Percentiles rank a stretch among this genome's conserved stretches.
Evolutionary conservation across 768 basidiomycete genomes (phyloP).

Genomic region (Psilocybe azurescens): DNA sequence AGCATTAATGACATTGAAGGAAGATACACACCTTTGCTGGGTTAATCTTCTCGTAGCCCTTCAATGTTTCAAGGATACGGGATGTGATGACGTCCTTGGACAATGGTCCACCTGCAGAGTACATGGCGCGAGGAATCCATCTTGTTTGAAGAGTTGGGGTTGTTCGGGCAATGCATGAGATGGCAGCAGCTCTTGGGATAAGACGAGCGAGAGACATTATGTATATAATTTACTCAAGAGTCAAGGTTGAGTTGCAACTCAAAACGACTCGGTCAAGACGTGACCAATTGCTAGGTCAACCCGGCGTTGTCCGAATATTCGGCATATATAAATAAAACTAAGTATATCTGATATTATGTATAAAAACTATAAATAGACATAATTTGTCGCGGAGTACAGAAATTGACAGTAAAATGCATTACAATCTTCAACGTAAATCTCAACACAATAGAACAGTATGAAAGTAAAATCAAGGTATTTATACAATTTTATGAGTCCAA

Average conservation of each 20-base stretch:
- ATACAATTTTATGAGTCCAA: not conserved
- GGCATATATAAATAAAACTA: not conserved
- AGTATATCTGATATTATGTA: conserved; percentile 3
- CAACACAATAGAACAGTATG: too few relatives aligned
- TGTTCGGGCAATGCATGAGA: conserved; percentile 46
- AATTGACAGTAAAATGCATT: not conserved
- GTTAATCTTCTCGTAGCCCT: conserved; percentile 90
- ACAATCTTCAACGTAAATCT: not conserved
- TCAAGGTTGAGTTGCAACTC: conserved; percentile 2
- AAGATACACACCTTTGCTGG: conserved; percentile 58
- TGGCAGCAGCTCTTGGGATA: conserved; percentile 47
- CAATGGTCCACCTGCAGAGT: conserved; percentile 71
- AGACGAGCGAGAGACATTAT: conserved; percentile 64
- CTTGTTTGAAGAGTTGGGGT: conserved; percentile 37
- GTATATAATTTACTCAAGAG: conserved; percentile 1
- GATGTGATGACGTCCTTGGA: conserved; percentile 70
- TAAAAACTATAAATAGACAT: conserved; percentile 9
- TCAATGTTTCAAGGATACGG: conserved; percentile 83
- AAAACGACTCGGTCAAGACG: conserved; percentile 19
- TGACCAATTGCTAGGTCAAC: conserved; percentile 18
- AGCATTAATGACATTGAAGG: not conserved
- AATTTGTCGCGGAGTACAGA: conserved; percentile 4
- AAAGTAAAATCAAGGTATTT: not conserved
- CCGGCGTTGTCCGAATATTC: conserved; percentile 22
- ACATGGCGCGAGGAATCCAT: conserved; percentile 53